Percentiles rank a stretch among this genome's conserved stretches.
Conservation (phyloP, 495 filamentous ascomycete species). For the Amphirosellinia nigrospora region DNA sequence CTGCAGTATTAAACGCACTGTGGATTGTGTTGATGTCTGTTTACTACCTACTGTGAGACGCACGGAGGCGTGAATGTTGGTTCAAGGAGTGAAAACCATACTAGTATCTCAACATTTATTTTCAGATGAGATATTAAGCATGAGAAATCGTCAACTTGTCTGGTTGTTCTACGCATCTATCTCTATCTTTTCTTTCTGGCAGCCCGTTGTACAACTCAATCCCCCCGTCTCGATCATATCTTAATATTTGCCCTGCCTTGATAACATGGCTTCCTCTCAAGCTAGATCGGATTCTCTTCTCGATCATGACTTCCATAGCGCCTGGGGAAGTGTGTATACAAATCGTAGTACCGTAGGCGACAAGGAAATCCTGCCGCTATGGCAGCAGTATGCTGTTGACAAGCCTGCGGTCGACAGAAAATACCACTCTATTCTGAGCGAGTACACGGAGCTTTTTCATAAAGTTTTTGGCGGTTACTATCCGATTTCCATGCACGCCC, state of each 20-base stretch:
- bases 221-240: not conserved
- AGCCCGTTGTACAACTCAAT: not conserved
- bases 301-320: conserved; percentile 27
- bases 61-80: not conserved
- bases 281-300: not conserved
- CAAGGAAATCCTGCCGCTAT: conserved; percentile 21
- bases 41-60: not conserved
- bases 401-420: conserved; percentile 24
- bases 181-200: not conserved
- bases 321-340: conserved; percentile 26
- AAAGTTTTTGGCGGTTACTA: conserved; percentile 24
- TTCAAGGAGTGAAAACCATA: not conserved
- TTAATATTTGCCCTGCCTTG: too few relatives aligned
- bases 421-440: conserved; percentile 22
- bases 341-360: conserved; percentile 25
- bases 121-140: not conserved
- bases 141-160: not conserved
- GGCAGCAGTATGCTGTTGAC: conserved; percentile 19
- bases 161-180: not conserved
- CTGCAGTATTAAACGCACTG: not conserved
- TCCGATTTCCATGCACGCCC: conserved; percentile 28
- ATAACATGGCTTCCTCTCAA: not conserved
- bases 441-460: conserved; percentile 24
- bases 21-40: not conserved
- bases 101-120: not conserved